Conservation (phyloP, 371 early-diverging fungal species). For the Lichtheimia hyalospora region DNA sequence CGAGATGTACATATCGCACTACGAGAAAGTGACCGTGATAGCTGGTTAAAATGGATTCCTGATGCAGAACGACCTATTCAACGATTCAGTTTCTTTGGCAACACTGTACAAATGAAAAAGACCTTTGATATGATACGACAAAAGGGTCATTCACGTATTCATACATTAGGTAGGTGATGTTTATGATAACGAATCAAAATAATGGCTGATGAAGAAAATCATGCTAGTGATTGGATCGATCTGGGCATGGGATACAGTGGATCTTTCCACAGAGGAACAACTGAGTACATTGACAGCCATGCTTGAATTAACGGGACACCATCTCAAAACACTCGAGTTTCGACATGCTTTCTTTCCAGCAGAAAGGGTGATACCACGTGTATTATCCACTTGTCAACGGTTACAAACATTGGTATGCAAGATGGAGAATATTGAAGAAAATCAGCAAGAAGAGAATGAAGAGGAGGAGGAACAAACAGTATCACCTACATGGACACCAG, state of each 20-base stretch:
- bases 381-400: neutral
- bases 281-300: neutral
- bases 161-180: neutral
- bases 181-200: neutral
- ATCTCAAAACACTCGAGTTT: slow-evolving; percentile 5
- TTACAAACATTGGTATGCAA: neutral
- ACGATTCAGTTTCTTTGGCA: slow-evolving; percentile 6
- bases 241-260: slow-evolving; percentile 11
- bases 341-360: slow-evolving; percentile 5
- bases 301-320: neutral
- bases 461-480: neutral
- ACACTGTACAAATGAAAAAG: slow-evolving; percentile 10
- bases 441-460: too few species aligned
- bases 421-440: slow-evolving; percentile 1
- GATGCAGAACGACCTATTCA: slow-evolving; percentile 5
- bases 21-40: neutral
- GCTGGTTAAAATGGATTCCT: slow-evolving; percentile 6
- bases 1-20: slow-evolving; percentile 4
- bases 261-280: slow-evolving; percentile 9
- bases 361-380: neutral
- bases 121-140: slow-evolving; percentile 2
- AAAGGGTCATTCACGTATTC: neutral
- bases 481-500: neutral
- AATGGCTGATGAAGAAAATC: neutral
- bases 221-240: slow-evolving; percentile 7